Conservation (phyloP, 2,329 filamentous ascomycete species). For the Elsinoe necatrix region DNA sequence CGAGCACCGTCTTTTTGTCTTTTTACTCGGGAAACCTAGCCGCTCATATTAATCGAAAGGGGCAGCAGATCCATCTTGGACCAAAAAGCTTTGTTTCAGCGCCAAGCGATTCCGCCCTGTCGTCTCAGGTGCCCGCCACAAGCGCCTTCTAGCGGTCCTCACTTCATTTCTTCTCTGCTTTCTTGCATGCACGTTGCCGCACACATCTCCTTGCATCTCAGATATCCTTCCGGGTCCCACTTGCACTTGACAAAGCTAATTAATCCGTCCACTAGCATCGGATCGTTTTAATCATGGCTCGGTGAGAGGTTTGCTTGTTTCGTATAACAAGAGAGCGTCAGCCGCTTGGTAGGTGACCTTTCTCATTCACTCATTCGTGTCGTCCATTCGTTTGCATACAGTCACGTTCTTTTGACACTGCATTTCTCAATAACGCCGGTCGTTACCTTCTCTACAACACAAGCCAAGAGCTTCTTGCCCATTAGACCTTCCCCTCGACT, state of each 20-base stretch:
- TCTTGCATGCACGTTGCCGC: neutral
- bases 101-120: neutral
- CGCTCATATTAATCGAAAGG: neutral
- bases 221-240: neutral
- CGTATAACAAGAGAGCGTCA: neutral
- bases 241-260: neutral
- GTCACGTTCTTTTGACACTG: neutral
- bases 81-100: constrained; percentile 2
- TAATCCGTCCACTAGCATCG: neutral
- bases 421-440: neutral
- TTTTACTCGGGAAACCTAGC: neutral
- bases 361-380: neutral
- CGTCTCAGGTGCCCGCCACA: neutral
- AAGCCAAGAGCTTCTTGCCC: neutral
- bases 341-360: neutral
- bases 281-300: neutral
- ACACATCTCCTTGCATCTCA: neutral
- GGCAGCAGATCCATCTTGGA: neutral
- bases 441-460: neutral
- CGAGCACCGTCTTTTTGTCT: neutral
- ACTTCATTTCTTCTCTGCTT: neutral
- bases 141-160: neutral
- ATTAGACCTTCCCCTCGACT: neutral
- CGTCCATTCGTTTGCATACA: neutral
- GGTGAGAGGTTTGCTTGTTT: neutral